These are phyloP conservation scores for Nakazawaea laoshanensis DNA, from an alignment of 805 yeast genomes.

Conservation along the genomic window DNA sequence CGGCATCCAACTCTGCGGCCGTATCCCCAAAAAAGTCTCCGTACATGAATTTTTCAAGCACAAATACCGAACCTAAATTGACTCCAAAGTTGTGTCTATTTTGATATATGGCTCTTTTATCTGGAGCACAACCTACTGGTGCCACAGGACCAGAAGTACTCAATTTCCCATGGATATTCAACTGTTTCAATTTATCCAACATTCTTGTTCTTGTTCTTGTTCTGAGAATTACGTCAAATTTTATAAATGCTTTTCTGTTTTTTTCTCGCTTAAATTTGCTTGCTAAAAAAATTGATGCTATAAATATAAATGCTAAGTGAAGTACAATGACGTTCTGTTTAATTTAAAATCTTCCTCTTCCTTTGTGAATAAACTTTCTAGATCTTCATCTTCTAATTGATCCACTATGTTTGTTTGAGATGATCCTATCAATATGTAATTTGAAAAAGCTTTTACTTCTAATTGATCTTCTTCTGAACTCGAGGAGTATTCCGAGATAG, in stretches of 20 bases:
- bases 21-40: conserved; percentile 54
- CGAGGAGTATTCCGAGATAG: too few species aligned
- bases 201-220: conserved; percentile 3
- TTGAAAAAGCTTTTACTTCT: conserved; percentile 7
- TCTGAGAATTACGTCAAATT: not conserved
- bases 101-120: conserved; percentile 43
- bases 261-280: too few species aligned
- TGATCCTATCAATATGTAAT: conserved; percentile 9
- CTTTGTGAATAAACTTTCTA: conserved; percentile 4
- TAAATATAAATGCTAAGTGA: too few species aligned
- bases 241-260: not conserved
- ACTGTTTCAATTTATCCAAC: conserved; percentile 18
- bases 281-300: too few species aligned
- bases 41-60: conserved; percentile 74
- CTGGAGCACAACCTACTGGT: conserved; percentile 25
- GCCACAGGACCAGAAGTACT: conserved; percentile 23
- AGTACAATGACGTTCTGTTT: conserved; percentile 9
- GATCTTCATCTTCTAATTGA: conserved; percentile 6
- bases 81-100: conserved; percentile 70
- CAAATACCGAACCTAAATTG: conserved; percentile 75
- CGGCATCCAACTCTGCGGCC: conserved; percentile 68
- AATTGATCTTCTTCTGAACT: too few species aligned
- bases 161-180: conserved; percentile 12
- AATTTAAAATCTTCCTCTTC: conserved; percentile 7
- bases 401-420: too few species aligned